phyloP scores from a whole-genome alignment of 139 green algal species.

The Tetradesmus obliquus region DNA sequence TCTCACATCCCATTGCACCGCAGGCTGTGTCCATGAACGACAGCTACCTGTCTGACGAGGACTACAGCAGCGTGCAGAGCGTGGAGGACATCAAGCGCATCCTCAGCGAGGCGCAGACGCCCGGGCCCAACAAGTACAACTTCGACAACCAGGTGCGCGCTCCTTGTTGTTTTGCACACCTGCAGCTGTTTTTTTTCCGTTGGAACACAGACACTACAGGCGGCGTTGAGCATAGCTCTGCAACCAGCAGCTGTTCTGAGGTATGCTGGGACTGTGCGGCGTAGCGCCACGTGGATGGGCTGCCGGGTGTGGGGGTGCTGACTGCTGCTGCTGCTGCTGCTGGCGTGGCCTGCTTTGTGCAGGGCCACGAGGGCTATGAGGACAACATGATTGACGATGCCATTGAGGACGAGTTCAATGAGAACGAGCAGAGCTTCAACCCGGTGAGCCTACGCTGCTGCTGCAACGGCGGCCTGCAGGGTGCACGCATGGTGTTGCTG shows the following conservation, averaged over 20 bases:
- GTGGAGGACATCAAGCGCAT: constrained; percentile 57
- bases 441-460: not conserved
- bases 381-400: constrained; percentile 50
- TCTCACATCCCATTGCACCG: not conserved
- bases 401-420: constrained; percentile 49
- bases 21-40: constrained; percentile 53
- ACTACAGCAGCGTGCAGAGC: constrained; percentile 50
- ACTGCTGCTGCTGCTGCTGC: not conserved
- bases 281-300: not conserved
- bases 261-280: not conserved
- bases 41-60: constrained; percentile 45
- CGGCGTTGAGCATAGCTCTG: no score
- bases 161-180: not conserved
- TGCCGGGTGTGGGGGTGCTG: not conserved
- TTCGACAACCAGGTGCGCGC: constrained; percentile 25
- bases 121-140: constrained; percentile 52
- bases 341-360: not conserved
- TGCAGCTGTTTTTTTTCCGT: not conserved
- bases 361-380: constrained; percentile 42
- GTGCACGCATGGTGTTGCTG: not conserved
- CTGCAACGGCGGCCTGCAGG: not conserved
- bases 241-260: not conserved
- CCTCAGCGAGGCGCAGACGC: constrained; percentile 49
- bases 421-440: constrained; percentile 50
- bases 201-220: no score